These are phyloP conservation scores for Phytophthora pseudosyringae DNA, from an alignment of 352 stramenopile species.

Conservation along the genomic window DNA sequence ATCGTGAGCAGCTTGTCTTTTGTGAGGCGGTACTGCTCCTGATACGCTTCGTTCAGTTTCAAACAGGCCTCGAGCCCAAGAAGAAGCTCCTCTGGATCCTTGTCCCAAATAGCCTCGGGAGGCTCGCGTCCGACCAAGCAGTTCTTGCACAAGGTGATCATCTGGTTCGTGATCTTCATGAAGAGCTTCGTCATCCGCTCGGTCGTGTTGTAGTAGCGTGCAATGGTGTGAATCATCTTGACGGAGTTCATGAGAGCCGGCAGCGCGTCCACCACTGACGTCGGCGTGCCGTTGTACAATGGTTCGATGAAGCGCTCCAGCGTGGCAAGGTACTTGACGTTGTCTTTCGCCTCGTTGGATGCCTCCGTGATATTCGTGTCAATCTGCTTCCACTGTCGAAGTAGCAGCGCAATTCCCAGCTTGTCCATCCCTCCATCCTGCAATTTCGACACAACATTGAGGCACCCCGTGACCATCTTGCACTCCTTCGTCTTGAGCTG, in stretches of 20 bases:
- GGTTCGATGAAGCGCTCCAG: slow-evolving; percentile 89
- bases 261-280: slow-evolving; percentile 72
- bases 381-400: slow-evolving; percentile 89
- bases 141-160: slow-evolving; percentile 85
- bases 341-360: slow-evolving; percentile 87
- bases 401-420: slow-evolving; percentile 59
- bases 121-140: slow-evolving; percentile 63
- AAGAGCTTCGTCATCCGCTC: slow-evolving; percentile 92
- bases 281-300: slow-evolving; percentile 68
- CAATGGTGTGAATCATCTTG: slow-evolving; percentile 93
- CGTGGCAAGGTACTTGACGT: slow-evolving; percentile 87
- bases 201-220: slow-evolving; percentile 90
- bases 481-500: slow-evolving; percentile 91
- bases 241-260: slow-evolving; percentile 90
- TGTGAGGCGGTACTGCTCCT: slow-evolving; percentile 89
- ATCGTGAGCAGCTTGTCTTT: slow-evolving; percentile 91
- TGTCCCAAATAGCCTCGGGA: slow-evolving; percentile 77
- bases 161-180: slow-evolving; percentile 93
- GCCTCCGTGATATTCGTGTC: slow-evolving; percentile 89
- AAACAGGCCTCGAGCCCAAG: slow-evolving; percentile 78
- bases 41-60: slow-evolving; percentile 91
- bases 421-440: slow-evolving; percentile 72
- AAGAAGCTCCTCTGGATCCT: slow-evolving; percentile 72
- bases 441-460: slow-evolving; percentile 85
- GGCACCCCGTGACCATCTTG: slow-evolving; percentile 85